These are phyloP conservation scores for Leccinum aurantiacum DNA, from an alignment of 768 basidiomycete species.

Conservation along the genomic window DNA sequence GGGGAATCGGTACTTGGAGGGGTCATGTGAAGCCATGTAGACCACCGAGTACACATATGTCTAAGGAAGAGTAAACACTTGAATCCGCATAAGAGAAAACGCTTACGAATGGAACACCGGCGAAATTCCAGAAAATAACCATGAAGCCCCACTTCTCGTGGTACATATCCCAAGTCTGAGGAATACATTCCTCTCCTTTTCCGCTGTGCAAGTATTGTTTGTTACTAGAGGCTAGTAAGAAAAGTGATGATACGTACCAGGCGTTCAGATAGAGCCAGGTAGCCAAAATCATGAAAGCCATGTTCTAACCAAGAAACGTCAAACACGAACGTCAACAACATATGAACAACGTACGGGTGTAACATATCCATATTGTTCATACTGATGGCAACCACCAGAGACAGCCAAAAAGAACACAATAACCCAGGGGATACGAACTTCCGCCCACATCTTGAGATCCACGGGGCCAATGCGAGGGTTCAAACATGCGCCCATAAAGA, in stretches of 20 bases:
- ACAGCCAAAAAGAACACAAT: slow-evolving; percentile 92
- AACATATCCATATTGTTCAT: slow-evolving; percentile 87
- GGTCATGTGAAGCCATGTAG: slow-evolving; percentile 96
- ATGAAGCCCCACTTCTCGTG: slow-evolving; percentile 99
- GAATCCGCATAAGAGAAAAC: neutral
- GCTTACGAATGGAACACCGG: slow-evolving; percentile 87
- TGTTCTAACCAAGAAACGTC: slow-evolving; percentile 57
- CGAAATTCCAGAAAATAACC: slow-evolving; percentile 98
- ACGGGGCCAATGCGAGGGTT: slow-evolving; percentile 91
- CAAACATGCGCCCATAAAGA: slow-evolving; percentile 93
- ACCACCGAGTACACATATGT: slow-evolving; percentile 97
- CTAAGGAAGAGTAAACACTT: slow-evolving; percentile 35
- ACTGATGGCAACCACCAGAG: slow-evolving; percentile 93
- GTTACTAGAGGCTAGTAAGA: neutral
- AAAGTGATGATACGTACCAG: slow-evolving; percentile 49
- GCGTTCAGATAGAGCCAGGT: slow-evolving; percentile 97
- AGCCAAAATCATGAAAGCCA: slow-evolving; percentile 94
- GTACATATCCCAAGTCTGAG: slow-evolving; percentile 99
- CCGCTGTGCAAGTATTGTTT: slow-evolving; percentile 45
- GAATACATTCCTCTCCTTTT: slow-evolving; percentile 94
- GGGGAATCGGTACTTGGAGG: slow-evolving; percentile 83
- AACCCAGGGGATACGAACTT: slow-evolving; percentile 96
- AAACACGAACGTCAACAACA: neutral
- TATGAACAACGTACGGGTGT: slow-evolving; percentile 65
- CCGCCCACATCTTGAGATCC: slow-evolving; percentile 99